Evolutionary conservation across 202 grass and related monocot genomes (phyloP).

Genomic region (Schoenoplectus tabernaemontani): DNA sequence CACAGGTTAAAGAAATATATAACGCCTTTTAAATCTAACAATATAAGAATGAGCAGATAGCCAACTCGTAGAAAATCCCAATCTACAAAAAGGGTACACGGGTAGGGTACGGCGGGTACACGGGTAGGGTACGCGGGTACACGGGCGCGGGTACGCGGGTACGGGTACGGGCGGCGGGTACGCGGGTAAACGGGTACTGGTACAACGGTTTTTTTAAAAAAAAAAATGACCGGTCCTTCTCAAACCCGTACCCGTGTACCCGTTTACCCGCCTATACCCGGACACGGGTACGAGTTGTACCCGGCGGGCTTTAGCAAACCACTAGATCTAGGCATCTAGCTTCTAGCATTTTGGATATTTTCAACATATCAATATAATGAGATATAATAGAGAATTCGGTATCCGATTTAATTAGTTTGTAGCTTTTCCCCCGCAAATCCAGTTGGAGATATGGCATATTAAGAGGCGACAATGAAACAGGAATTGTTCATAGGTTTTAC

Average conservation of each 20-base stretch:
- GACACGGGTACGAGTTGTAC: too few species aligned
- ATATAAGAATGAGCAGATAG: background rate
- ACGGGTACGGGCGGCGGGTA: too few species aligned
- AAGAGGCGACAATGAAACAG: background rate
- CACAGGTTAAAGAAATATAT: background rate
- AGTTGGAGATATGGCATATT: background rate
- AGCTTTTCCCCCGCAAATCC: background rate
- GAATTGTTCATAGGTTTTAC: background rate
- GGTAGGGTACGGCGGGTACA: too few species aligned
- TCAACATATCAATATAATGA: background rate
- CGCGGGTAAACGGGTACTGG: too few species aligned
- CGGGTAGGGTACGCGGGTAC: too few species aligned
- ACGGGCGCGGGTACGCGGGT: too few species aligned
- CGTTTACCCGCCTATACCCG: too few species aligned
- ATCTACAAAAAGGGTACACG: background rate
- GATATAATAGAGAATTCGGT: background rate
- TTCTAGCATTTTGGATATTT: background rate
- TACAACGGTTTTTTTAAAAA: too few species aligned
- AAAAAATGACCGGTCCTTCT: too few species aligned
- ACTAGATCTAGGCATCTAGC: background rate
- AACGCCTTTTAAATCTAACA: background rate
- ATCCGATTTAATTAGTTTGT: background rate
- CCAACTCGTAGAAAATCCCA: background rate
- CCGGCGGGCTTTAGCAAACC: too few species aligned
- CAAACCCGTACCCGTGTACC: too few species aligned